A percentile compares a stretch with the other conserved stretches of the same genome.
Conservation (phyloP, 2,329 filamentous ascomycete species). For the Zymoseptoria tritici region DNA sequence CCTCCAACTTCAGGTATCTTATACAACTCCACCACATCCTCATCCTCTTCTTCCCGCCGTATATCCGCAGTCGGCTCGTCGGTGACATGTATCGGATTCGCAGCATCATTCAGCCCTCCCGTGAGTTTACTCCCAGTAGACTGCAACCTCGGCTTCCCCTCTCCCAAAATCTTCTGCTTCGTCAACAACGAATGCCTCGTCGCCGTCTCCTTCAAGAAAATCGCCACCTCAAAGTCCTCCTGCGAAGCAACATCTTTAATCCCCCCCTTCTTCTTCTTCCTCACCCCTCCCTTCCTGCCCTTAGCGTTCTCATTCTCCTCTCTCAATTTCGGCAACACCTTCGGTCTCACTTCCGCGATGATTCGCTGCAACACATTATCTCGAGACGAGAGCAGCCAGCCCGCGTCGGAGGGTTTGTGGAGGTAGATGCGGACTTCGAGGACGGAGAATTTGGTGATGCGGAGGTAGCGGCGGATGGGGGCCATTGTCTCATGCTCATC, state of each 20-base stretch:
- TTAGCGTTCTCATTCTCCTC: conserved; percentile 65
- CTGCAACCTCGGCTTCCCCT: conserved; percentile 34
- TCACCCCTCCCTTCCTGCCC: conserved; percentile 56
- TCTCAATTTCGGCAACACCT: conserved; percentile 81
- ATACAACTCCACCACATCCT: conserved; percentile 42
- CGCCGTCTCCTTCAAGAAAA: conserved; percentile 82
- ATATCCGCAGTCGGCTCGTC: conserved; percentile 36
- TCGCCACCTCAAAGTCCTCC: conserved; percentile 92
- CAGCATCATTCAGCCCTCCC: conserved; percentile 35
- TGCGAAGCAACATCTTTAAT: conserved; percentile 82
- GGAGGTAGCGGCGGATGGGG: conserved; percentile 78
- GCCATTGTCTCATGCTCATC: conserved; percentile 58
- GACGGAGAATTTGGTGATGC: conserved; percentile 87
- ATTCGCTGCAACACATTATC: conserved; percentile 72
- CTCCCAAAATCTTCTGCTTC: conserved; percentile 67
- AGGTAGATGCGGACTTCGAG: conserved; percentile 96
- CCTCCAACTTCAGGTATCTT: conserved; percentile 47
- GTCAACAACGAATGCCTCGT: conserved; percentile 79
- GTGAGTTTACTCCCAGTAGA: conserved; percentile 43
- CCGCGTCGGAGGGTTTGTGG: conserved; percentile 75
- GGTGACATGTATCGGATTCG: conserved; percentile 36
- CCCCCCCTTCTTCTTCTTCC: conserved; percentile 62
- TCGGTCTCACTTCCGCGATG: conserved; percentile 74
- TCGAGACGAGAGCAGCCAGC: conserved; percentile 74
- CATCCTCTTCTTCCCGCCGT: conserved; percentile 54